These are phyloP conservation scores for Apiotrichum brassicae DNA, from an alignment of 1,284 basidiomycete species.

Conservation along the genomic window DNA sequence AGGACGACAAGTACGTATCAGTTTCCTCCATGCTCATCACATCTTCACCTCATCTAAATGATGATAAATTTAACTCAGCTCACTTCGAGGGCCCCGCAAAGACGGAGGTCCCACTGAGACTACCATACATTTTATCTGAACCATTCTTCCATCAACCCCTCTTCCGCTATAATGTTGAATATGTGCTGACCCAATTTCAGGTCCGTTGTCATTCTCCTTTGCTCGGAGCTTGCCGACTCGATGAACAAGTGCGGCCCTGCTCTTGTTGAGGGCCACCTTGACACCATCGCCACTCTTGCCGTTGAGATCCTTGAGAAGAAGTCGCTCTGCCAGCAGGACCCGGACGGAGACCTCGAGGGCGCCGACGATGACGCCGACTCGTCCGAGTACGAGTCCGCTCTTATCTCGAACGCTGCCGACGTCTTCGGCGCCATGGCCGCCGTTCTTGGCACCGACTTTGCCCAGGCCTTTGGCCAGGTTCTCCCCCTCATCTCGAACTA, in stretches of 20 bases:
- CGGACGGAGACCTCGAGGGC: slow-evolving; percentile 86
- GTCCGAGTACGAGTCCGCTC: slow-evolving; percentile 93
- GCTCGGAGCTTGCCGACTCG: slow-evolving; percentile 80
- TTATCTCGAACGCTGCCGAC: slow-evolving; percentile 91
- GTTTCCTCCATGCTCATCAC: slow-evolving; percentile 3
- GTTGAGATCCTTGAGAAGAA: slow-evolving; percentile 84
- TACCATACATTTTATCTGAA: slow-evolving; percentile 44
- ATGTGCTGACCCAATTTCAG: slow-evolving; percentile 50
- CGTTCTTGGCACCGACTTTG: slow-evolving; percentile 78
- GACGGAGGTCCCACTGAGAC: slow-evolving; percentile 56
- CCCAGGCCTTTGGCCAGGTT: slow-evolving; percentile 76
- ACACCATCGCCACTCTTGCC: slow-evolving; percentile 70
- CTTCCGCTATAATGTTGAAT: not conserved
- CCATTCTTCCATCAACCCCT: slow-evolving; percentile 5
- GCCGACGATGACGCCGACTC: slow-evolving; percentile 60
- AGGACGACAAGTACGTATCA: slow-evolving; percentile 90
- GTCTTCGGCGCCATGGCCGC: slow-evolving; percentile 86
- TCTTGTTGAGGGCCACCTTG: slow-evolving; percentile 65
- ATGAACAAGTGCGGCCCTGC: slow-evolving; percentile 85
- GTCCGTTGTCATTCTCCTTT: slow-evolving; percentile 77
- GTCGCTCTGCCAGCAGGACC: slow-evolving; percentile 91
- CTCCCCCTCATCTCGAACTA: slow-evolving; percentile 86
- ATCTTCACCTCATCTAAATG: slow-evolving; percentile 32
- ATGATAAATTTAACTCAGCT: slow-evolving; percentile 76
- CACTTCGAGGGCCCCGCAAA: slow-evolving; percentile 58